These are phyloP conservation scores for Asclepias syriaca DNA, from an alignment of 257 asterid genomes.

Conservation along the genomic window DNA sequence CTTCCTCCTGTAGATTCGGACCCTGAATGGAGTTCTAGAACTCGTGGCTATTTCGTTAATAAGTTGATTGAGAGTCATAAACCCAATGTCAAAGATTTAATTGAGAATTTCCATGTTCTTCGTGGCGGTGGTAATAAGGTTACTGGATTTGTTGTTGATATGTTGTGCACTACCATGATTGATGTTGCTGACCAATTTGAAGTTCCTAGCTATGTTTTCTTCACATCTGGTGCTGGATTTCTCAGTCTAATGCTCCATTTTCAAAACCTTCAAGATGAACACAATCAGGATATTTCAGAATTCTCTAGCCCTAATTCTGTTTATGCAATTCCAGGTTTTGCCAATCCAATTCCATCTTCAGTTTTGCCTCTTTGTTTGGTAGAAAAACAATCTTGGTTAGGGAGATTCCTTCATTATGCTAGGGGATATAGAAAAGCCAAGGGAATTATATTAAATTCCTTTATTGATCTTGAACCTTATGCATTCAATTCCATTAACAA, in stretches of 20 bases:
- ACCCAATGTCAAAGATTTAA: constrained; percentile 32
- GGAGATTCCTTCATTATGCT: constrained; percentile 46
- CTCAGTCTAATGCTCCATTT: constrained; percentile 55
- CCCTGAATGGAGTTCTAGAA: constrained; percentile 58
- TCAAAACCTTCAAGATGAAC: constrained; percentile 53
- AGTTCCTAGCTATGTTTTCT: constrained; percentile 45
- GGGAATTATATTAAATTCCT: constrained; percentile 56
- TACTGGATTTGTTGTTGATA: constrained; percentile 45
- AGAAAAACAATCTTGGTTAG: constrained; percentile 36
- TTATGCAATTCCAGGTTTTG: constrained; percentile 37
- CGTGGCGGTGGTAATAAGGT: not conserved
- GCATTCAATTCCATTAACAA: constrained; percentile 33
- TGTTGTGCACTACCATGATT: constrained; percentile 59
- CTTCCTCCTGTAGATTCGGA: constrained; percentile 43
- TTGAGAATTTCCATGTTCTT: constrained; percentile 13
- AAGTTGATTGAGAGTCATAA: constrained; percentile 41
- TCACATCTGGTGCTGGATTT: constrained; percentile 60
- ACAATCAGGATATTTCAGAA: constrained; percentile 30
- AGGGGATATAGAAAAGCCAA: constrained; percentile 50
- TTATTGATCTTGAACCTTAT: constrained; percentile 40
- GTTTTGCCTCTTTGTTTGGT: constrained; percentile 42
- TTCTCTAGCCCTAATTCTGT: constrained; percentile 23
- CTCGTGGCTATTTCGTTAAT: constrained; percentile 54
- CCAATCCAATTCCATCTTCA: constrained; percentile 32
- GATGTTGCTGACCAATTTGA: constrained; percentile 41